Evolutionary conservation across 2,329 filamentous ascomycete species (phyloP).

Genomic region (Aspergillus novofumigatus): DNA sequence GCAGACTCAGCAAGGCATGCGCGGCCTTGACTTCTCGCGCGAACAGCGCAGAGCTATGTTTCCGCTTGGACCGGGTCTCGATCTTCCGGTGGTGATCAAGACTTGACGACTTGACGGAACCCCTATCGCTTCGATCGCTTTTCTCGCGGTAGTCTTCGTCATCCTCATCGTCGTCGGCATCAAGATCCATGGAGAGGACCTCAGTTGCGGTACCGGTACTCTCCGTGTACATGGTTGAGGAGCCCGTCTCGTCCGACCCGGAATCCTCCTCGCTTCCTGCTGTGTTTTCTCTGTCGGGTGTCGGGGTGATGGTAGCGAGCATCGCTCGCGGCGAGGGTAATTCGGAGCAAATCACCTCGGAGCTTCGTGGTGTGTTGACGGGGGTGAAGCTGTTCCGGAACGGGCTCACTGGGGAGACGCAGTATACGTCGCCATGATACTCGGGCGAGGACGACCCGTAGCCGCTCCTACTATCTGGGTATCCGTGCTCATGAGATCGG

Average conservation of each 20-base stretch:
- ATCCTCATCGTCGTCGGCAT: conserved; percentile 16
- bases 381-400: conserved; percentile 39
- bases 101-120: background rate
- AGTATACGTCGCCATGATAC: conserved; percentile 30
- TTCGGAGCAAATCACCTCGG: conserved; percentile 5
- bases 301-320: conserved; percentile 16
- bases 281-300: conserved; percentile 3
- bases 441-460: conserved; percentile 40
- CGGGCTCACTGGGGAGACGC: conserved; percentile 38
- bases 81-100: conserved; percentile 1
- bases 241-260: conserved; percentile 10
- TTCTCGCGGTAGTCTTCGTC: conserved; percentile 18
- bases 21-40: conserved; percentile 34
- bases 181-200: conserved; percentile 6
- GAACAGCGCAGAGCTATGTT: conserved; percentile 17
- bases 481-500: conserved; percentile 22
- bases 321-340: conserved; percentile 21
- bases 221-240: conserved; percentile 8
- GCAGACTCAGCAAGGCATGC: conserved; percentile 33
- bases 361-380: conserved; percentile 38
- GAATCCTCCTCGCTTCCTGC: conserved; percentile 11
- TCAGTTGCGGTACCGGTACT: conserved; percentile 11
- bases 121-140: background rate
- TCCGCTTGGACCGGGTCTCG: conserved; percentile 6
- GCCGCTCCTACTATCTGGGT: conserved; percentile 26